These are phyloP conservation scores for Lunularia cruciata DNA, from an alignment of 225 moss, liverwort and hornwort genomes.

Conservation along the genomic window DNA sequence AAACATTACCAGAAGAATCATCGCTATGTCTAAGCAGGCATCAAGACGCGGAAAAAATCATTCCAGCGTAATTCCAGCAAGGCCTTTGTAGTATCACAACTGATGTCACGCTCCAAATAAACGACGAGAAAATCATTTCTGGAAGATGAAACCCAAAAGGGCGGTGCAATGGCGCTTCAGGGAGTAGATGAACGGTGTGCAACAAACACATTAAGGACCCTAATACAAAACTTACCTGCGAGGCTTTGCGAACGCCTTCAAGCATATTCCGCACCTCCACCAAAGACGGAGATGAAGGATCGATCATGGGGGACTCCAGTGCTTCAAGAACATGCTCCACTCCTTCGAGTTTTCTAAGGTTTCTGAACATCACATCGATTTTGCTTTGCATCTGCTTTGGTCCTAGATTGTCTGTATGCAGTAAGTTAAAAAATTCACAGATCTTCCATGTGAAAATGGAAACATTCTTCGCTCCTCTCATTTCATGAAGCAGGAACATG, in stretches of 20 bases:
- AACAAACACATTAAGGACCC: too few relatives aligned
- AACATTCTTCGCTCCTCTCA: too few relatives aligned
- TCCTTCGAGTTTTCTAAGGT: slow-evolving; percentile 80
- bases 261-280: slow-evolving; percentile 78
- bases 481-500: too few relatives aligned
- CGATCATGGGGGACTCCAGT: slow-evolving; percentile 80
- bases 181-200: too few relatives aligned
- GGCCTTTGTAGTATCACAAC: too few relatives aligned
- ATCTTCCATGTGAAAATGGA: background rate
- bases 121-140: too few relatives aligned
- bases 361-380: slow-evolving; percentile 67
- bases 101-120: too few relatives aligned
- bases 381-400: slow-evolving; percentile 70
- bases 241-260: slow-evolving; percentile 78
- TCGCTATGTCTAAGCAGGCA: background rate
- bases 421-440: slow-evolving; percentile 16
- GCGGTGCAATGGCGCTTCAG: too few relatives aligned
- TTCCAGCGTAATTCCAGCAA: background rate
- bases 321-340: slow-evolving; percentile 75
- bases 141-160: too few relatives aligned
- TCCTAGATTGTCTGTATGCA: slow-evolving; percentile 58
- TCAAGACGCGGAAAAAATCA: background rate
- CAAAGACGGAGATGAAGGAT: slow-evolving; percentile 65
- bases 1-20: background rate
- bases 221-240: slow-evolving; percentile 80